Base-by-base conservation (phyloP, 2,329 filamentous ascomycete genomes). In the Arthroderma sp. region DNA sequence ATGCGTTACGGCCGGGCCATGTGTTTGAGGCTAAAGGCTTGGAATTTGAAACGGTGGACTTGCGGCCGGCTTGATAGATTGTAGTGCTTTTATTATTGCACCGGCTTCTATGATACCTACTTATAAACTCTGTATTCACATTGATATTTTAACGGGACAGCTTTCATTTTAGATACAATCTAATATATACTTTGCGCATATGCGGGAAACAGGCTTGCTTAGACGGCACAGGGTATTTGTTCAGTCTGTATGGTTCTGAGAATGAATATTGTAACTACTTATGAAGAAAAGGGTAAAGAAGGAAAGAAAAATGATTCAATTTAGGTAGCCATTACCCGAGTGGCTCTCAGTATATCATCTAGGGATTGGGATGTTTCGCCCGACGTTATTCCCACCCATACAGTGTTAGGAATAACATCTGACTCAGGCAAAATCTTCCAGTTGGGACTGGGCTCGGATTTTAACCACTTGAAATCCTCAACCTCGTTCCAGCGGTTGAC, bases 401-500 rank as follows among this genome's bases (percentile, higher is more conserved):
- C 68, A 1, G 74, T 68, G 1, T 81, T 75, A 0, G 65, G 53
- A 8, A 89, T 65, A 27, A 73, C 73, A 44, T 80, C 68, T 1
- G 69, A 69, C 43, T 78, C 72, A 1, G 76, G 68, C 22, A 96
- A 54, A 2, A 86, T 64, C 31, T 70, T 76, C 86, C 89, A 98
- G 59, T 98, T 88, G 2, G 91, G 91, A 58, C 86, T 95, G 29
- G 78, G 77, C 47, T 84, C 86, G 10, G 76, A 72, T 63, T 88
- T 93, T 51, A 95, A 74, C 91, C 91, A 96, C 66, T 94, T 94
- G 71, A 98, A 98, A 62, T 98, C 91, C 61, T 96, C 86, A 10
- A 96, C 84, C 56, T 91, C 79, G 54, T 88, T 75, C 86, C 86
- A 98, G 55, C 83, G 76, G 59, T 94, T 89, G 44, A 59, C 54